phyloP scores from a whole-genome alignment of 2,329 filamentous ascomycete genomes.

The Alternaria viburni region DNA sequence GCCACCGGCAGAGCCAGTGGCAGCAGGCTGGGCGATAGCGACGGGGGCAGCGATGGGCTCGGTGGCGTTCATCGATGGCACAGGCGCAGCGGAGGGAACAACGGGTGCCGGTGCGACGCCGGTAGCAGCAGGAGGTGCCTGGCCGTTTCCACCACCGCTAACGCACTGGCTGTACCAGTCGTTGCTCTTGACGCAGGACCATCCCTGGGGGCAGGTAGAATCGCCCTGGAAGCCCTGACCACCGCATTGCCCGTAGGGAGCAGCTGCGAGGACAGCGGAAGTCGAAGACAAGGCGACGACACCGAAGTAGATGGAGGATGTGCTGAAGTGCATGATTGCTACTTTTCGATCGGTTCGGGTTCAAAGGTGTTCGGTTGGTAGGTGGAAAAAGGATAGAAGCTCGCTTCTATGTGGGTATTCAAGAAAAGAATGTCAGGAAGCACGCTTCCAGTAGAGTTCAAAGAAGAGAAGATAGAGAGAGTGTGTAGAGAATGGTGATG shows the following conservation, averaged over 20 bases:
- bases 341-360: background rate
- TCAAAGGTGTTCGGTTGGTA: background rate
- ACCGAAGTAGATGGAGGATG: slow-evolving; percentile 31
- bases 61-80: slow-evolving; percentile 14
- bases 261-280: slow-evolving; percentile 34
- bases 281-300: slow-evolving; percentile 37
- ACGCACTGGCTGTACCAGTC: slow-evolving; percentile 56
- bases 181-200: slow-evolving; percentile 50
- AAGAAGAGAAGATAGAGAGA: slow-evolving; percentile 4
- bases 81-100: slow-evolving; percentile 6
- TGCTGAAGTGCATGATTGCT: slow-evolving; percentile 29
- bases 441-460: slow-evolving; percentile 22
- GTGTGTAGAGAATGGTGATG: slow-evolving; percentile 10
- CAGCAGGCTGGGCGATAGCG: background rate
- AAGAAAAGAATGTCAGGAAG: slow-evolving; percentile 32
- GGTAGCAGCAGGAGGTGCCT: slow-evolving; percentile 5
- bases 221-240: slow-evolving; percentile 51
- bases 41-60: slow-evolving; percentile 7
- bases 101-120: slow-evolving; percentile 3
- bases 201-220: slow-evolving; percentile 49
- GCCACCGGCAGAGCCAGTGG: background rate
- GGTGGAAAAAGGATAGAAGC: slow-evolving; percentile 6
- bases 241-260: slow-evolving; percentile 54
- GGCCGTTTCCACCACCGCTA: slow-evolving; percentile 4
- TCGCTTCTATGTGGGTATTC: slow-evolving; percentile 18